phyloP scores from a whole-genome alignment of 768 basidiomycete genomes.

The Xanthoconium stramineum region DNA sequence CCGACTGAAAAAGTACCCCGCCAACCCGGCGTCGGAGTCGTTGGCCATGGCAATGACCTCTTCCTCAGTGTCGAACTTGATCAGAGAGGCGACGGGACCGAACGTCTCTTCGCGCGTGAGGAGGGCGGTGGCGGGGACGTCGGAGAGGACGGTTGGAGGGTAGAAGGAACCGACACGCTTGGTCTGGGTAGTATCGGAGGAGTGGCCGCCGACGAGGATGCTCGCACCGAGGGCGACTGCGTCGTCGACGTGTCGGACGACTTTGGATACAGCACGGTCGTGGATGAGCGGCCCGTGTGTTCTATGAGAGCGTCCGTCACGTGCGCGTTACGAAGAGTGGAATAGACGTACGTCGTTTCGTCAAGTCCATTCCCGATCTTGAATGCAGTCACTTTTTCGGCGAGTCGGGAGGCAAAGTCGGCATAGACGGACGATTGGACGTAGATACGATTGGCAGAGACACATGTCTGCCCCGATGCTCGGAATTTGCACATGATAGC shows the following conservation, averaged over 20 bases:
- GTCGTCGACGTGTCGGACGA: conserved; percentile 81
- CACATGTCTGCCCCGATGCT: conserved; percentile 75
- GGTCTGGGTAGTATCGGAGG: conserved; percentile 39
- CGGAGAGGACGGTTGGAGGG: conserved; percentile 82
- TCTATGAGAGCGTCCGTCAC: conserved; percentile 32
- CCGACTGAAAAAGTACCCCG: conserved; percentile 89
- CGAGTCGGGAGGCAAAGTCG: conserved; percentile 84
- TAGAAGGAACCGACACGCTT: conserved; percentile 58
- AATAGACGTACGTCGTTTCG: conserved; percentile 56
- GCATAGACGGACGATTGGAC: conserved; percentile 91
- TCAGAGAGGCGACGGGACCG: conserved; percentile 84
- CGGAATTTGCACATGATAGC: conserved; percentile 81
- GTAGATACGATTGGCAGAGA: conserved; percentile 89
- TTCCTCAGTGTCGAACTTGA: conserved; percentile 91
- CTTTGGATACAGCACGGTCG: conserved; percentile 79
- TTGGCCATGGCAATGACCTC: conserved; percentile 89
- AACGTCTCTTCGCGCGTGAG: conserved; percentile 90
- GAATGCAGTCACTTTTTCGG: conserved; percentile 77
- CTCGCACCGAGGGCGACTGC: conserved; percentile 84
- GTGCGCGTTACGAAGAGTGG: background rate
- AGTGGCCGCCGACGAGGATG: conserved; percentile 85
- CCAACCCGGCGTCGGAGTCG: conserved; percentile 76
- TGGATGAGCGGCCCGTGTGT: conserved; percentile 98
- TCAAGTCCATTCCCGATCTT: conserved; percentile 89
- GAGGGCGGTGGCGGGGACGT: conserved; percentile 68